Evolutionary conservation across 768 basidiomycete genomes (phyloP), one percentile per base, ranked within the genome.

Genomic region (Epithele typhae): DNA sequence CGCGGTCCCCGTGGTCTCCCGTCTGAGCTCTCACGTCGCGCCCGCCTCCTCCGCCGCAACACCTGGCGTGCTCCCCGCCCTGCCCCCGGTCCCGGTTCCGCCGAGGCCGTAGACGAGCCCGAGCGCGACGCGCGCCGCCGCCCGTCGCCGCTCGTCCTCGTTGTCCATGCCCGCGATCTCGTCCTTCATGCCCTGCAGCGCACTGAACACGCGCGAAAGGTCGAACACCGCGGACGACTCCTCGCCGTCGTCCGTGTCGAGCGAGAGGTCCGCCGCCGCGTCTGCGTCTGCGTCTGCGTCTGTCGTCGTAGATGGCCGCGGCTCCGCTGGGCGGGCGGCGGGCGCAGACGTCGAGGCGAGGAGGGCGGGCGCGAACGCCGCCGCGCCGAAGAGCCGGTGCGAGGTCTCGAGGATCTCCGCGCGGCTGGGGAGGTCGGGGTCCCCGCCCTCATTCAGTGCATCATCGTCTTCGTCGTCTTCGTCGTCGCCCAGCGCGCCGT

Each of bases 101-200:
- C 40, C 41, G 43, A 89, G 64, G 3, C 85, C 87, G 62, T 87
- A 84, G 5, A 82, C 85, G 41, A 90, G 64, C 1, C 84, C 84
- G 0, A 90, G 67, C 19, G 87, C 85, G 18, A 86, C 84, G 37
- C 71, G 69, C 7, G 87, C 87, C 0, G 87, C 87, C 21, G 85
- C 81, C 55, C 69, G 76, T 54, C 82, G 69, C 53, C 79, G 70
- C 64, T 84, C 84, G 19, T 70, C 72, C 53, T 82, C 78, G 57
- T 82, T 72, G 5, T 70, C 66, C 67, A 90, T 85, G 10, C 69
- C 74, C 19, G 80, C 72, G 53, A 90, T 88, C 67, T 90, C 85
- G 19, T 77, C 78, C 59, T 85, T 86, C 75, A 87, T 77, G 40
- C 75, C 76, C 55, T 85, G 79, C 25, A 90, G 68, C 1, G 77